Conservation (phyloP, 108 stramenopile genomes). For the Pseudonitzschia multistriata region DNA sequence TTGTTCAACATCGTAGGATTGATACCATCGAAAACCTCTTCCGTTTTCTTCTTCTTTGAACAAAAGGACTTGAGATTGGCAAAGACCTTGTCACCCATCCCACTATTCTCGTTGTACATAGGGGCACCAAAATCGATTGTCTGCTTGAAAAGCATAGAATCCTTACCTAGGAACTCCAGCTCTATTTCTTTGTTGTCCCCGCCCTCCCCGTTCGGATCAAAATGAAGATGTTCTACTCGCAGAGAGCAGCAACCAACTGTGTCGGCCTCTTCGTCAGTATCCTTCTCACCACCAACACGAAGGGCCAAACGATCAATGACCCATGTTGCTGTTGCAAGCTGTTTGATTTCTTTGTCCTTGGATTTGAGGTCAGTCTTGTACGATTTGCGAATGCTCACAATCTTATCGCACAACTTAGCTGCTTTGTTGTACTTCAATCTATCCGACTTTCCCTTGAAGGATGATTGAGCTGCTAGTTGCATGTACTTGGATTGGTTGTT, state of each 20-base stretch:
- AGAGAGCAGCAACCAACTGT: slow-evolving; percentile 99
- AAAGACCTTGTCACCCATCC: slow-evolving; percentile 89
- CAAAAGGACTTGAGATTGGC: slow-evolving; percentile 91
- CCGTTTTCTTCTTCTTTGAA: slow-evolving; percentile 81
- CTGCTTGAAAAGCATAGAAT: slow-evolving; percentile 99
- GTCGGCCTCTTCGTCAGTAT: slow-evolving; percentile 99
- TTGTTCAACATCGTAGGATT: slow-evolving; percentile 89
- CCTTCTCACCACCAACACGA: slow-evolving; percentile 99
- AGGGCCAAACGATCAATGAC: slow-evolving; percentile 98
- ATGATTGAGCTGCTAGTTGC: slow-evolving; percentile 94
- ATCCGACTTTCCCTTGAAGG: slow-evolving; percentile 99
- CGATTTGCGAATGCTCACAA: slow-evolving; percentile 89
- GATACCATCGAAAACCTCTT: slow-evolving; percentile 96
- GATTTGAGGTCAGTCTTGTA: slow-evolving; percentile 87
- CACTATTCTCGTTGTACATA: slow-evolving; percentile 84
- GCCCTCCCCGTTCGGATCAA: slow-evolving; percentile 84
- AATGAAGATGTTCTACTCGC: slow-evolving; percentile 97
- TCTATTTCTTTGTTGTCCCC: slow-evolving; percentile 90
- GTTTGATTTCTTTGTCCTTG: slow-evolving; percentile 74
- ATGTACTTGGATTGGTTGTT: slow-evolving; percentile 97
- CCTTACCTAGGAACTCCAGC: slow-evolving; percentile 99
- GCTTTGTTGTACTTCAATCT: slow-evolving; percentile 98
- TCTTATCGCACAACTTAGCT: slow-evolving; percentile 92
- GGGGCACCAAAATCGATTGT: slow-evolving; percentile 93
- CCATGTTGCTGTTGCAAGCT: slow-evolving; percentile 99